A percentile compares a stretch with the other conserved stretches of the same genome.
These are phyloP conservation scores for Cystofilobasidium capitatum DNA, from an alignment of 768 basidiomycete species.

Conservation along the genomic window DNA sequence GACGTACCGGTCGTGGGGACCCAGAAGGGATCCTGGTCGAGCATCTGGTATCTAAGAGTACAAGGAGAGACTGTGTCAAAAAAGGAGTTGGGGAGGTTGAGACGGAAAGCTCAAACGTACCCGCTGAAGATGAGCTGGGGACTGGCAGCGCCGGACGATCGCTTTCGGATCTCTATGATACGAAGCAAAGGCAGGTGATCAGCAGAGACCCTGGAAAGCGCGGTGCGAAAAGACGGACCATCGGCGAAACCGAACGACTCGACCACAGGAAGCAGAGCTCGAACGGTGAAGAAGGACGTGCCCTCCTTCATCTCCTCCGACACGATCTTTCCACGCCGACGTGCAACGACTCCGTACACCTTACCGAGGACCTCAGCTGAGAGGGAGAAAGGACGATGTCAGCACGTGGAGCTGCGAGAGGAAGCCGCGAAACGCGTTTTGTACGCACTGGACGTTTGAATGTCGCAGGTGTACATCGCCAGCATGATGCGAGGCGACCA, in stretches of 20 bases:
- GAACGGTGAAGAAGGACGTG: slow-evolving; percentile 84
- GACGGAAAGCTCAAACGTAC: slow-evolving; percentile 42
- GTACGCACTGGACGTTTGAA: slow-evolving; percentile 84
- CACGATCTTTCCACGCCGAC: slow-evolving; percentile 79
- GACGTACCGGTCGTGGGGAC: slow-evolving; percentile 30
- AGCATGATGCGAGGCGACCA: slow-evolving; percentile 96
- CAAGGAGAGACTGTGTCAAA: background rate
- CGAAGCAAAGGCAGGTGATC: background rate
- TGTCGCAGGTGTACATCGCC: slow-evolving; percentile 98
- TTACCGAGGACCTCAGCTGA: slow-evolving; percentile 93
- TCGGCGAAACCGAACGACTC: slow-evolving; percentile 97
- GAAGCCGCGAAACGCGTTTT: background rate
- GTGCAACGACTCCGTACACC: slow-evolving; percentile 89
- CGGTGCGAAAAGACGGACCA: slow-evolving; percentile 47
- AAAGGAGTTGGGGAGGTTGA: background rate
- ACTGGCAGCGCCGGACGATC: slow-evolving; percentile 92
- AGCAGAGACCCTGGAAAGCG: background rate
- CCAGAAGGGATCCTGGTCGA: slow-evolving; percentile 52
- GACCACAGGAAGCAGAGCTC: slow-evolving; percentile 82
- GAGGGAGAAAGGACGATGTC: background rate
- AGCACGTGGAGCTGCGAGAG: background rate
- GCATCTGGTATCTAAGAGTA: slow-evolving; percentile 76
- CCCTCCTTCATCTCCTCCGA: slow-evolving; percentile 99
- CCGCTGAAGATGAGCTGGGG: slow-evolving; percentile 96
- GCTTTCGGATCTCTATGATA: slow-evolving; percentile 75